A percentile compares a stretch with the other conserved stretches of the same genome.
Conservation (phyloP, 331 rosid genomes). For the Ulmus americana region DNA sequence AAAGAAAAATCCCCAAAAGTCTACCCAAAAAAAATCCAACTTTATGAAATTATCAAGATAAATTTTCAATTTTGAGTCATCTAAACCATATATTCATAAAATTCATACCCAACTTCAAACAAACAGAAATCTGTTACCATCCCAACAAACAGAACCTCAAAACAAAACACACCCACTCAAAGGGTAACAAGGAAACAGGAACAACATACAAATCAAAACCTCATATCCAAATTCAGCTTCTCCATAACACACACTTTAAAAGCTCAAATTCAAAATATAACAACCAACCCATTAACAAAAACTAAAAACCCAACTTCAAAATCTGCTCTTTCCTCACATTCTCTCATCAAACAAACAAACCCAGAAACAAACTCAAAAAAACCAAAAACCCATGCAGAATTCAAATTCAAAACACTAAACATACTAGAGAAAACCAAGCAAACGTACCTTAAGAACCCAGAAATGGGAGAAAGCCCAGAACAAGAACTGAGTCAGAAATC, state of each 20-base stretch:
- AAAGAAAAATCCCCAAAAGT: slow-evolving; percentile 13
- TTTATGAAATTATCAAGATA: slow-evolving; percentile 12
- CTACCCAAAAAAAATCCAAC: slow-evolving; percentile 1
- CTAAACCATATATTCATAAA: slow-evolving; percentile 15
- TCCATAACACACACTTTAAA: too few relatives aligned
- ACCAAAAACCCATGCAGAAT: slow-evolving; percentile 18
- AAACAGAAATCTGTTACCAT: slow-evolving; percentile 37
- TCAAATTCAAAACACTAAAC: slow-evolving; percentile 11
- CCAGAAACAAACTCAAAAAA: neutral
- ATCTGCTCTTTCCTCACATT: slow-evolving; percentile 9
- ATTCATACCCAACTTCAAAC: slow-evolving; percentile 15
- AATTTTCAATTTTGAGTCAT: slow-evolving; percentile 11
- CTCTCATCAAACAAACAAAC: slow-evolving; percentile 31
- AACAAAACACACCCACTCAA: slow-evolving; percentile 27
- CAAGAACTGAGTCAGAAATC: slow-evolving; percentile 10
- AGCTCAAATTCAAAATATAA: neutral
- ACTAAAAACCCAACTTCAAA: slow-evolving; percentile 1
- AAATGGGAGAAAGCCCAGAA: slow-evolving; percentile 8
- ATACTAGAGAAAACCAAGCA: neutral
- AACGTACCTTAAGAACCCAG: slow-evolving; percentile 32
- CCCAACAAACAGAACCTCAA: slow-evolving; percentile 21
- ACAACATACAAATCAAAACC: neutral
- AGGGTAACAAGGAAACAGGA: neutral
- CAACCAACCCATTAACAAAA: slow-evolving; percentile 2
- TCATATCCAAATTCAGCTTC: neutral